These are phyloP conservation scores for Nepenthes gracilis DNA, from an alignment of 148 eudicot genomes.

Conservation along the genomic window DNA sequence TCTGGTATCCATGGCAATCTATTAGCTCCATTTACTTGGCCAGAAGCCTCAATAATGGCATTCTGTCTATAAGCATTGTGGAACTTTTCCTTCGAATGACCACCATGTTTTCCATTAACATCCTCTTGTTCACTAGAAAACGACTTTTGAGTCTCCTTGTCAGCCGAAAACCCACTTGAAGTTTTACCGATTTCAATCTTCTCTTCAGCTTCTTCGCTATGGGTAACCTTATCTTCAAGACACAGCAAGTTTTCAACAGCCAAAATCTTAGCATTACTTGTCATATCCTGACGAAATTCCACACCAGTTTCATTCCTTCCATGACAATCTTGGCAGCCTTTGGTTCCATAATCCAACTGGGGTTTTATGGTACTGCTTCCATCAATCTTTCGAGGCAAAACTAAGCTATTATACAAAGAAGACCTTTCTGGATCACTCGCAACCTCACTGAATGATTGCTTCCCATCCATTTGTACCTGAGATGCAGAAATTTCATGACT, in stretches of 20 bases:
- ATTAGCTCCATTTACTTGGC: conserved; percentile 8
- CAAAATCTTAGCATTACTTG: background rate
- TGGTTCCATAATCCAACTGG: conserved; percentile 11
- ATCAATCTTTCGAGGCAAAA: conserved; percentile 38
- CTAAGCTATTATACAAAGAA: conserved; percentile 5
- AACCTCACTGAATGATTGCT: background rate
- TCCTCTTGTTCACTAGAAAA: background rate
- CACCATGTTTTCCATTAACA: conserved; percentile 1
- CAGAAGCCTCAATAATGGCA: conserved; percentile 8
- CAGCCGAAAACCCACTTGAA: conserved; percentile 10
- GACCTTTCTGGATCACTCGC: conserved; percentile 16
- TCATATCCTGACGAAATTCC: conserved; percentile 10
- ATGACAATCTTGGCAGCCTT: conserved; percentile 2
- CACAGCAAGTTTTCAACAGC: conserved; percentile 1
- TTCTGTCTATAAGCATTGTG: conserved; percentile 4
- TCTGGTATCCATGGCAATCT: conserved; percentile 53
- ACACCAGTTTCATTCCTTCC: background rate
- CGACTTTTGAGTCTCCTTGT: conserved; percentile 1
- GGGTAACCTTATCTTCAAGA: conserved; percentile 2
- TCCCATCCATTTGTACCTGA: conserved; percentile 6
- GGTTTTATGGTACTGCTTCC: conserved; percentile 15
- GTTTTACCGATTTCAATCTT: conserved; percentile 8
- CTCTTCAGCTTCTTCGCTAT: conserved; percentile 13
- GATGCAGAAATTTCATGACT: conserved; percentile 2
- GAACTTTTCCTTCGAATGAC: conserved; percentile 7